Base-by-base conservation (phyloP, 352 stramenopile genomes). In the Phytophthora niederhauseri region DNA sequence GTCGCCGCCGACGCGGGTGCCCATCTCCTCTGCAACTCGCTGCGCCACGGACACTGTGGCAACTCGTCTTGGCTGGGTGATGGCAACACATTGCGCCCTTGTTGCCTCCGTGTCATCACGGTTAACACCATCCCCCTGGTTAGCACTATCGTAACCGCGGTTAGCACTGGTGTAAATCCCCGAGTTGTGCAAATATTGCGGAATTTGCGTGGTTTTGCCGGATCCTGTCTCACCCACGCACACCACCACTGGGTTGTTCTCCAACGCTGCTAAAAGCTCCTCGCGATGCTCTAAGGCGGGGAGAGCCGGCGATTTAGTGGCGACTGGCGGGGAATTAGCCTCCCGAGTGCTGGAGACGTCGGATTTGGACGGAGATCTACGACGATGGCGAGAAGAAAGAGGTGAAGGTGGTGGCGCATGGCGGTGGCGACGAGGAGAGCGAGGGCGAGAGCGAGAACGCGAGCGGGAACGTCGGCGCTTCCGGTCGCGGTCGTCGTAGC, bases 21-120 rank as follows among this genome's bases (percentile, higher is more conserved):
- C 91, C 87, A 99, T 98, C 75, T 99, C 98, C 57, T 99, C 76
- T 2, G 97, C 93, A 2, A 99, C 98, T 61, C 98, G 97, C 51
- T 98, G 87, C 0, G 98, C 98, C 9, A 99, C 97, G 8, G 91
- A 95, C 76, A 99, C 98, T 12, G 98, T 98, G 30, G 98, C 98
- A 5, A 99, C 97, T 53, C 98, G 91, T 31, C 98, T 85, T 6
- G 88, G 88, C 72, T 99, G 97, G 64, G 85, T 97, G 62, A 97
- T 95, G 4, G 87, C 96, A 30, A 96, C 74, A 51, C 77, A 76
- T 43, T 63, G 48, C 11, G 72, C 50, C 46, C 9, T 28, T 61
- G 57, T 31, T 28, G n/a, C 28, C 0, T 5, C 51, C 17, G 41
- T 48, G 41, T 48, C 41, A 20, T 48, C 41, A 20, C 17, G 15